phyloP scores from a whole-genome alignment of 2,329 filamentous ascomycete species.

The Epichloe coenophiala region DNA sequence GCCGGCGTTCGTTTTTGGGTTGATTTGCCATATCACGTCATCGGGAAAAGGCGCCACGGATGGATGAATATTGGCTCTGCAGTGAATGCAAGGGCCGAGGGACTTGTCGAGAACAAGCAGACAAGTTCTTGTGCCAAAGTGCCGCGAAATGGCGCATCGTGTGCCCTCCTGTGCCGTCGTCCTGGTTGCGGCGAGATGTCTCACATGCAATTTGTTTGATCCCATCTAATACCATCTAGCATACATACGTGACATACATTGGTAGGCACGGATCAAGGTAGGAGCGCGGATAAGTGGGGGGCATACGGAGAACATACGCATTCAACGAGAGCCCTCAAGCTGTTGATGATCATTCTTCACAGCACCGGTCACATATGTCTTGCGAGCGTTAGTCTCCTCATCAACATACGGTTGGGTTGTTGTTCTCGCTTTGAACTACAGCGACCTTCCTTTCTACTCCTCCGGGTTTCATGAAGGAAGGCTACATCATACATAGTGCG shows the following conservation, averaged over 20 bases:
- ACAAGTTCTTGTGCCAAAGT: background rate
- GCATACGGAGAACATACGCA: no score
- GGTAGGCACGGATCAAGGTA: no score
- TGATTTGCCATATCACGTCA: constrained; percentile 1
- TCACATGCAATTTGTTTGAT: background rate
- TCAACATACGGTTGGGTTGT: background rate
- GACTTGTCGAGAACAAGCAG: background rate
- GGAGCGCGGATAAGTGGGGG: no score
- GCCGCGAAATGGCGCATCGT: background rate
- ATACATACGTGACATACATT: no score
- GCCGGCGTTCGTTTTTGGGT: background rate
- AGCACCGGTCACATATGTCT: background rate
- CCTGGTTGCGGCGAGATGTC: background rate
- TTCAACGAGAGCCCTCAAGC: no score
- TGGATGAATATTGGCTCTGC: background rate
- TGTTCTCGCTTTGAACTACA: background rate
- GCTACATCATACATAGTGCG: no score
- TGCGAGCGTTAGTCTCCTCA: background rate
- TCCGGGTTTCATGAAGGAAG: no score
- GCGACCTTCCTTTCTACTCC: background rate
- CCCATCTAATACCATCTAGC: no score
- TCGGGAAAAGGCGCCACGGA: background rate
- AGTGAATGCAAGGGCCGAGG: background rate
- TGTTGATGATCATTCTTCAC: no score
- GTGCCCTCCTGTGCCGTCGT: background rate